These are phyloP conservation scores for Vanrija sp. DNA, from an alignment of 1,284 basidiomycete species.

Conservation along the genomic window DNA sequence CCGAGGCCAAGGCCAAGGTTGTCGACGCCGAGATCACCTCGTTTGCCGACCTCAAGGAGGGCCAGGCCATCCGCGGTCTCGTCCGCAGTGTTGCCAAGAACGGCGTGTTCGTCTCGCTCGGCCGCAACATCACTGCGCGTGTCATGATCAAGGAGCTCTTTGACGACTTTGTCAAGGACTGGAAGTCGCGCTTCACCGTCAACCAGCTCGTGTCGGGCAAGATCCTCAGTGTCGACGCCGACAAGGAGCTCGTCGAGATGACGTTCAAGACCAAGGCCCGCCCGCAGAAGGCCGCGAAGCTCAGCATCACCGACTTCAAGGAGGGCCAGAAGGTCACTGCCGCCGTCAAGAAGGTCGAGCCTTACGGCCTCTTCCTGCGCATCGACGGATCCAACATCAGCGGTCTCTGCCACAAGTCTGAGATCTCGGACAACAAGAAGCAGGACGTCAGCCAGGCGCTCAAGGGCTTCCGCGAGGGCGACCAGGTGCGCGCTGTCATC, in stretches of 20 bases:
- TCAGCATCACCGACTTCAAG: constrained; percentile 57
- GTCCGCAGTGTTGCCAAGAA: constrained; percentile 75
- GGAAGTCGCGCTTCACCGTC: constrained; percentile 74
- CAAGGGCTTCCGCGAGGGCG: constrained; percentile 78
- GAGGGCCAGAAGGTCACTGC: constrained; percentile 74
- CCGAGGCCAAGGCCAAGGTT: constrained; percentile 34
- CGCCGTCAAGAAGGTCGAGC: constrained; percentile 66
- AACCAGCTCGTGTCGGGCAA: constrained; percentile 85
- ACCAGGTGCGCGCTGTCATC: constrained; percentile 77
- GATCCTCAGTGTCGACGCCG: constrained; percentile 66
- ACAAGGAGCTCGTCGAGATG: constrained; percentile 78
- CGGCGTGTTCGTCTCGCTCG: constrained; percentile 86
- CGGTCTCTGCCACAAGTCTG: constrained; percentile 90
- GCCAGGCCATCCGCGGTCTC: constrained; percentile 75
- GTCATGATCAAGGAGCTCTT: constrained; percentile 93
- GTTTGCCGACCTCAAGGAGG: constrained; percentile 66
- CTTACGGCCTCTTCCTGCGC: constrained; percentile 88
- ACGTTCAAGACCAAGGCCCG: constrained; percentile 62
- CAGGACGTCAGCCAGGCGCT: constrained; percentile 73
- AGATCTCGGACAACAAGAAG: constrained; percentile 79
- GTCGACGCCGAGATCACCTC: constrained; percentile 67
- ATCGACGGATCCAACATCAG: constrained; percentile 76
- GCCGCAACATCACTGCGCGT: constrained; percentile 75
- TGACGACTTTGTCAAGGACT: constrained; percentile 90
- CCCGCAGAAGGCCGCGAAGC: constrained; percentile 50